phyloP scores from a whole-genome alignment of 2,329 filamentous ascomycete genomes.

The Fusarium transvaalense region DNA sequence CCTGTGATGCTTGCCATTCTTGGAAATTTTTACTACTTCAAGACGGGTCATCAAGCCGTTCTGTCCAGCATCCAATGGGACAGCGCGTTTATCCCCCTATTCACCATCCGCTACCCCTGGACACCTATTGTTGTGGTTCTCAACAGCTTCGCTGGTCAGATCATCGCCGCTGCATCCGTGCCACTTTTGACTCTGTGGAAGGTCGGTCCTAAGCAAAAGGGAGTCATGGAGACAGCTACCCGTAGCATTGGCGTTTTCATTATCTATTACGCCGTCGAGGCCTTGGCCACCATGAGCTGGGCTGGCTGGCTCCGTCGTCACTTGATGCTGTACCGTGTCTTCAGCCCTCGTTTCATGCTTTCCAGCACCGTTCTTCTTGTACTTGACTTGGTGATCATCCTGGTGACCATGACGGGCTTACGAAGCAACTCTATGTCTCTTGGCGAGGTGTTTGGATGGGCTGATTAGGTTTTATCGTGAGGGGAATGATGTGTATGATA shows the following conservation, averaged over 20 bases:
- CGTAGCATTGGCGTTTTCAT: constrained; percentile 80
- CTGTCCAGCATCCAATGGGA: constrained; percentile 96
- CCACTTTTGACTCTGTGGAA: constrained; percentile 92
- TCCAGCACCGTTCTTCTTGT: constrained; percentile 78
- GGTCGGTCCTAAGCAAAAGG: constrained; percentile 78
- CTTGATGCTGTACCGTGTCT: constrained; percentile 96
- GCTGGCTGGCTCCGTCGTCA: constrained; percentile 88
- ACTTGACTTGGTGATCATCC: constrained; percentile 79
- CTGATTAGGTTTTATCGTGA: constrained; percentile 55
- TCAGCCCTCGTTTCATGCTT: constrained; percentile 90
- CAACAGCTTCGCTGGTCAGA: constrained; percentile 91
- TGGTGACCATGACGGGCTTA: constrained; percentile 79
- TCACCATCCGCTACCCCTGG: constrained; percentile 88
- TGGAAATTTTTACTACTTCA: constrained; percentile 96
- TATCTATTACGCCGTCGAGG: constrained; percentile 84
- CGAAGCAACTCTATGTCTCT: constrained; percentile 83
- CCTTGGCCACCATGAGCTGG: constrained; percentile 89
- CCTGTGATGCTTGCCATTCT: constrained; percentile 88
- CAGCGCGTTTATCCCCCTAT: constrained; percentile 88
- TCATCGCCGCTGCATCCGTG: constrained; percentile 82
- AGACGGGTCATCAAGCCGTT: constrained; percentile 94
- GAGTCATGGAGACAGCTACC: constrained; percentile 76
- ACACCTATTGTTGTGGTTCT: constrained; percentile 82
- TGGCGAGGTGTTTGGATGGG: constrained; percentile 89
- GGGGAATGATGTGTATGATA: constrained; percentile 31